Conservation (phyloP, 2,329 filamentous ascomycete species). For the Cytospora piceicola region DNA sequence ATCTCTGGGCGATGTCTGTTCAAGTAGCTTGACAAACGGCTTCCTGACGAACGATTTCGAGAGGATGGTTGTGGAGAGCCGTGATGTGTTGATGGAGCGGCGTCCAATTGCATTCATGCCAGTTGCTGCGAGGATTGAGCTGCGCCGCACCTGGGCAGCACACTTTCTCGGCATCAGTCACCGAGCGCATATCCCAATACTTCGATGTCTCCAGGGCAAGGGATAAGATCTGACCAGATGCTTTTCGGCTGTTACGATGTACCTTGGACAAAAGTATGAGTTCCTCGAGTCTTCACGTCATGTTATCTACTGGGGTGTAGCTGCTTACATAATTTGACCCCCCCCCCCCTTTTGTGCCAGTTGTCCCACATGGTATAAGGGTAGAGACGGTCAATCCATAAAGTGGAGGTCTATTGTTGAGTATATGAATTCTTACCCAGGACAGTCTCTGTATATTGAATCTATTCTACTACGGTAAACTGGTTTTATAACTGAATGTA, state of each 20-base stretch:
- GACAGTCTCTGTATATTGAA: too few species aligned
- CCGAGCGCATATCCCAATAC: background rate
- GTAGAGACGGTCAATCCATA: too few species aligned
- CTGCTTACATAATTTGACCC: background rate
- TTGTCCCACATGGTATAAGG: too few species aligned
- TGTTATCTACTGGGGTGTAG: background rate
- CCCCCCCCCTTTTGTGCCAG: too few species aligned
- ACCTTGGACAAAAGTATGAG: background rate
- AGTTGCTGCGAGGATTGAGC: background rate
- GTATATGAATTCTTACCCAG: too few species aligned
- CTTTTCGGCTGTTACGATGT: background rate
- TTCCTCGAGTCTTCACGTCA: background rate
- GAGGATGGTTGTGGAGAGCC: background rate
- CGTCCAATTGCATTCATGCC: background rate
- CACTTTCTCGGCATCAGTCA: background rate
- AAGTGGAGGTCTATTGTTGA: too few species aligned
- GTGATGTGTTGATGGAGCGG: background rate
- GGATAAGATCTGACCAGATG: background rate
- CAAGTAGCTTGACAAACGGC: background rate
- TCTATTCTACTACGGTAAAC: too few species aligned
- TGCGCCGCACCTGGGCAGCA: too few species aligned
- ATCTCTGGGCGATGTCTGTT: background rate
- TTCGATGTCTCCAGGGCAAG: background rate
- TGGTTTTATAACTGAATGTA: too few species aligned
- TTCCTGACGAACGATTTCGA: too few species aligned